Conservation (phyloP, 2,329 filamentous ascomycete genomes). For the Colletotrichum sp. region DNA sequence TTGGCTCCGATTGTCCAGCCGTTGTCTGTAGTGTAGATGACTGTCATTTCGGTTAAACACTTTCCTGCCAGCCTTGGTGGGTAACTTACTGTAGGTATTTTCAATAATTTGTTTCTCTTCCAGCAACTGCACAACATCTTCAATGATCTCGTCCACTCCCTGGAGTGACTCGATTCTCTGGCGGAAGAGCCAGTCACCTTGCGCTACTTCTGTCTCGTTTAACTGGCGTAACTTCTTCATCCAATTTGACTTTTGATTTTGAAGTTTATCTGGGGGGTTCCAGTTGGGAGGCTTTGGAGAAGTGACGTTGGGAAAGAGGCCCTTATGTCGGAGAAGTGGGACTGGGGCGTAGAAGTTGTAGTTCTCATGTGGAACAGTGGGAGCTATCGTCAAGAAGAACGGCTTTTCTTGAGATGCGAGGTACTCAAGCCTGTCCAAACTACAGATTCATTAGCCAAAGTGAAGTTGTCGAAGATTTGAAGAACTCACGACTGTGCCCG, state of each 20-base stretch:
- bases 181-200: slow-evolving; percentile 23
- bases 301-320: slow-evolving; percentile 20
- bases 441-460: neutral
- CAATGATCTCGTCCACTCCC: slow-evolving; percentile 36
- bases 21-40: slow-evolving; percentile 31
- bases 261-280: slow-evolving; percentile 24
- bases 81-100: slow-evolving; percentile 26
- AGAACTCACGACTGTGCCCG: neutral
- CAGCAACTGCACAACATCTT: slow-evolving; percentile 31
- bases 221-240: slow-evolving; percentile 20
- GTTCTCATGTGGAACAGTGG: neutral
- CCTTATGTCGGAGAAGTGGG: slow-evolving; percentile 4
- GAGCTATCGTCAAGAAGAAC: slow-evolving; percentile 25
- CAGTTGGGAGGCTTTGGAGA: slow-evolving; percentile 25
- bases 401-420: slow-evolving; percentile 22
- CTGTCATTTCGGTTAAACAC: neutral
- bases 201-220: slow-evolving; percentile 20
- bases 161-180: slow-evolving; percentile 26
- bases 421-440: slow-evolving; percentile 21
- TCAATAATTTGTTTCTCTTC: slow-evolving; percentile 26
- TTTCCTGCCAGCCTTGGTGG: neutral
- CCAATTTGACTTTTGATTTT: slow-evolving; percentile 22
- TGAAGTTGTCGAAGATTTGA: neutral
- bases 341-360: neutral
- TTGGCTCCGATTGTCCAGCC: slow-evolving; percentile 31